Evolutionary conservation across 208 protist genomes (phyloP), one percentile per base, ranked within the genome.

Genomic region (Vickermania ingenoplastis): DNA sequence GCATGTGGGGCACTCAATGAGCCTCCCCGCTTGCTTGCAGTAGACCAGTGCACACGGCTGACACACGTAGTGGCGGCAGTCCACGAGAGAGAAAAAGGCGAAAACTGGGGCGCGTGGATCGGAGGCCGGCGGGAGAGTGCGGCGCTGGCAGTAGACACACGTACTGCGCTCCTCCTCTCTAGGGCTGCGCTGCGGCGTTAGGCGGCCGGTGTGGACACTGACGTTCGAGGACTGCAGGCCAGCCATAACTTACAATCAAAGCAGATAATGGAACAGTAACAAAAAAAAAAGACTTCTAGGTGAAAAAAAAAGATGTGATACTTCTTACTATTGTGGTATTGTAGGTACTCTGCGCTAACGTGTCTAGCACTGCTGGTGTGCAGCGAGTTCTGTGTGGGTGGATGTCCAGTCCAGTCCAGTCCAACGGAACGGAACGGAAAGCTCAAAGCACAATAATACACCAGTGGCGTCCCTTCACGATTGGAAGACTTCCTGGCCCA

Each of bases 41-140:
- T 89, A 60, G 17, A 94, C 86, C 29, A 94, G 71, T 3, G 86
- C 86, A 61, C 86, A 94, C n/a, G 86, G 86, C 72, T 94, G 86
- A 53, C 86, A 94, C 21, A 77, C 83, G 69, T 91, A 91, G 69
- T 94, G 86, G n/a, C 81, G 78, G 66, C 86, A 94, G 71, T 94
- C 83, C 1, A 90, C 74, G 17, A 94, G 83, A 21, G 83, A 90
- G 71, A 94, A 94, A 62, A 94, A 89, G 36, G 79, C 77, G 61
- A 94, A 94, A 52, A 89, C 73, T 2, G 86, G 86, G 1, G 86
- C 86, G 65, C 80, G 69, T 17, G 81, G 86, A 68, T 94, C 86
- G 22, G 63, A 67, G 11, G 74, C 59, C 1, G 61, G 63, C 2
- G 83, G 74, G 14, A 50, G 65, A 17, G 80, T 63, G 17, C 65